These are phyloP conservation scores for Elsinoe batatas DNA, from an alignment of 2,329 filamentous ascomycete genomes.

Conservation along the genomic window DNA sequence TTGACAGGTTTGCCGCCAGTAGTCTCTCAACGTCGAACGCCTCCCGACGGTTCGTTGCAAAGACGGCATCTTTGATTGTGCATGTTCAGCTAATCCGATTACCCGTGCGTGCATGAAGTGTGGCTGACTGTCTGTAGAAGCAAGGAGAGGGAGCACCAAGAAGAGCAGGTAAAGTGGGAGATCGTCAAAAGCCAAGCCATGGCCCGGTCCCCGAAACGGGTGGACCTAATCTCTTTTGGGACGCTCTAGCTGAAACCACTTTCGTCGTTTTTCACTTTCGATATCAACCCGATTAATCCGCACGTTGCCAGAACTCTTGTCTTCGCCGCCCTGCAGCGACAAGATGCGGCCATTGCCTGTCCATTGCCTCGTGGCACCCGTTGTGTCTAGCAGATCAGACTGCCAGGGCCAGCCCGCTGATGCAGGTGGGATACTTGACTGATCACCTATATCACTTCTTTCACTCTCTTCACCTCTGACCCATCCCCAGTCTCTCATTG, in stretches of 20 bases:
- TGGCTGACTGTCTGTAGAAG: neutral
- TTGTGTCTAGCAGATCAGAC: slow-evolving; percentile 13
- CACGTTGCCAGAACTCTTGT: slow-evolving; percentile 12
- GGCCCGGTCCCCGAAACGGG: neutral
- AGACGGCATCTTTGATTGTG: neutral
- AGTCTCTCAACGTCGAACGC: slow-evolving; percentile 11
- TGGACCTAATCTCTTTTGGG: neutral
- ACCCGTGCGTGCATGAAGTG: neutral
- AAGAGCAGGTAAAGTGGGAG: neutral
- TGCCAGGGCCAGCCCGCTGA: neutral
- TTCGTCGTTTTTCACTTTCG: neutral
- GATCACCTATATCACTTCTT: slow-evolving; percentile 10
- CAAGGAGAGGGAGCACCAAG: neutral
- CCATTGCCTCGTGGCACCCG: slow-evolving; percentile 13
- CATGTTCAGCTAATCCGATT: neutral
- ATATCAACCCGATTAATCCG: slow-evolving; percentile 5
- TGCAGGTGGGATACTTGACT: neutral
- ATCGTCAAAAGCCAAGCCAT: neutral
- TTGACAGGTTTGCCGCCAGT: slow-evolving; percentile 12
- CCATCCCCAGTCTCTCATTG: slow-evolving; percentile 5
- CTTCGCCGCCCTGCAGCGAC: slow-evolving; percentile 7
- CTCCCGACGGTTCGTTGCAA: neutral
- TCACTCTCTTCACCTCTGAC: neutral
- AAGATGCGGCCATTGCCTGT: slow-evolving; percentile 7
- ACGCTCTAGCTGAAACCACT: neutral